Evolutionary conservation across 1,284 basidiomycete genomes (phyloP).

Genomic region (Ustilago hordei): DNA sequence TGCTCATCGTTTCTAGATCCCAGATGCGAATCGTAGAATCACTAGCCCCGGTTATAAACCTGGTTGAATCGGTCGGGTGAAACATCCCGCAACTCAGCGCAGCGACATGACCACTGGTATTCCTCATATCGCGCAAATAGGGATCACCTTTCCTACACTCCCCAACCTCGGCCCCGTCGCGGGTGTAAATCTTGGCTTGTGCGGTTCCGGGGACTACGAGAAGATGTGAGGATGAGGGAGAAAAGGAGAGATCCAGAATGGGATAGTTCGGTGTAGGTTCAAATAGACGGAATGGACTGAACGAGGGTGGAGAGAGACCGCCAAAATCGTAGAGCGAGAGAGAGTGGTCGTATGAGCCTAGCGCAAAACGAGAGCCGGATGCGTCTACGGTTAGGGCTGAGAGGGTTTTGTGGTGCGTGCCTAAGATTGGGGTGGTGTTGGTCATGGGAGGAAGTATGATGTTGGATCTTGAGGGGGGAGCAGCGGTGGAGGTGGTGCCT

Average conservation of each 20-base stretch:
- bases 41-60: constrained; percentile 91
- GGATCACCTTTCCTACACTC: constrained; percentile 88
- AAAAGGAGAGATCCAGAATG: constrained; percentile 59
- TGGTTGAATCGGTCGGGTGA: constrained; percentile 85
- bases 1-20: constrained; percentile 85
- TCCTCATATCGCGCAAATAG: constrained; percentile 97
- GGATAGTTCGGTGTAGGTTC: constrained; percentile 89
- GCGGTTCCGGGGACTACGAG: constrained; percentile 81
- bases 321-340: constrained; percentile 99
- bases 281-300: constrained; percentile 94
- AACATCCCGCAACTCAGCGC: constrained; percentile 89
- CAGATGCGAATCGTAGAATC: constrained; percentile 98
- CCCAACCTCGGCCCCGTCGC: constrained; percentile 56
- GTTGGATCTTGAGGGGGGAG: background rate
- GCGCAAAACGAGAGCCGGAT: constrained; percentile 88
- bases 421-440: constrained; percentile 73
- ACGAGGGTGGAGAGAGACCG: constrained; percentile 84
- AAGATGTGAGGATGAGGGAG: constrained; percentile 22
- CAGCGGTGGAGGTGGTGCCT: background rate
- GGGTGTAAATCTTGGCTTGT: constrained; percentile 86
- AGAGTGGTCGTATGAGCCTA: constrained; percentile 95
- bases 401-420: constrained; percentile 92
- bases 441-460: constrained; percentile 24
- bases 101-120: constrained; percentile 93
- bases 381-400: constrained; percentile 91